These are phyloP conservation scores for Kwoniella sp. DNA, from an alignment of 768 basidiomycete species.

Conservation along the genomic window DNA sequence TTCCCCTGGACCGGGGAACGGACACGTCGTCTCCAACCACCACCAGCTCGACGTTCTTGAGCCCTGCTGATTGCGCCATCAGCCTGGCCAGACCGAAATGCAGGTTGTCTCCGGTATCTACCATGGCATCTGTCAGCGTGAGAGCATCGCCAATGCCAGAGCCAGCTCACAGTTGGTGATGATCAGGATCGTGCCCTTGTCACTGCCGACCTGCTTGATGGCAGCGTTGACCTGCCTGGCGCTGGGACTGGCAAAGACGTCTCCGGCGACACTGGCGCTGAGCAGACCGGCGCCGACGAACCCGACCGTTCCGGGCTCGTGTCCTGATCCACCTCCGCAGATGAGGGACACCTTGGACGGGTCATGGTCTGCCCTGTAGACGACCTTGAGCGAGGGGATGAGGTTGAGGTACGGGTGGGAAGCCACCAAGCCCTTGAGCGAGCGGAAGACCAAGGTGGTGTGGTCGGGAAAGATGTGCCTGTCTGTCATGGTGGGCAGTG, in stretches of 20 bases:
- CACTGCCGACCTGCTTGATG: slow-evolving; percentile 37
- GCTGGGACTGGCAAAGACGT: slow-evolving; percentile 45
- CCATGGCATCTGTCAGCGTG: no score
- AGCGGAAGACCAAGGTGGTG: slow-evolving; percentile 38
- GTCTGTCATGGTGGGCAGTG: slow-evolving; percentile 40
- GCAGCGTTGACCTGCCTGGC: slow-evolving; percentile 43
- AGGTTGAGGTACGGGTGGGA: slow-evolving; percentile 39
- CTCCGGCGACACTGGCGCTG: slow-evolving; percentile 41
- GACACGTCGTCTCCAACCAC: slow-evolving; percentile 88
- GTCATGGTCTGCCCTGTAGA: slow-evolving; percentile 42
- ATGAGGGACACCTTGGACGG: slow-evolving; percentile 41
- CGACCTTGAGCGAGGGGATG: slow-evolving; percentile 45
- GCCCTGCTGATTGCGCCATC: slow-evolving; percentile 66
- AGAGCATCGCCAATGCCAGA: no score
- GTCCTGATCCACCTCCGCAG: slow-evolving; percentile 44
- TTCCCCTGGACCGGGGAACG: slow-evolving; percentile 73
- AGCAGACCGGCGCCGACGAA: slow-evolving; percentile 40
- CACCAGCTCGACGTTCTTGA: slow-evolving; percentile 65
- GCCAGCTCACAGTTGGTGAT: slow-evolving; percentile 47
- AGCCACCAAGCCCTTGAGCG: slow-evolving; percentile 41
- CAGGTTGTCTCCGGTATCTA: slow-evolving; percentile 66
- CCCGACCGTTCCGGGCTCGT: slow-evolving; percentile 45
- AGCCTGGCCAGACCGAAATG: slow-evolving; percentile 89
- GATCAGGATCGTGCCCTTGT: slow-evolving; percentile 43
- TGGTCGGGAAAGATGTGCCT: slow-evolving; percentile 46